Evolutionary conservation across 1,284 basidiomycete species (phyloP), one percentile per base, ranked within the genome.

Genomic region (Sporisorium scitamineum): DNA sequence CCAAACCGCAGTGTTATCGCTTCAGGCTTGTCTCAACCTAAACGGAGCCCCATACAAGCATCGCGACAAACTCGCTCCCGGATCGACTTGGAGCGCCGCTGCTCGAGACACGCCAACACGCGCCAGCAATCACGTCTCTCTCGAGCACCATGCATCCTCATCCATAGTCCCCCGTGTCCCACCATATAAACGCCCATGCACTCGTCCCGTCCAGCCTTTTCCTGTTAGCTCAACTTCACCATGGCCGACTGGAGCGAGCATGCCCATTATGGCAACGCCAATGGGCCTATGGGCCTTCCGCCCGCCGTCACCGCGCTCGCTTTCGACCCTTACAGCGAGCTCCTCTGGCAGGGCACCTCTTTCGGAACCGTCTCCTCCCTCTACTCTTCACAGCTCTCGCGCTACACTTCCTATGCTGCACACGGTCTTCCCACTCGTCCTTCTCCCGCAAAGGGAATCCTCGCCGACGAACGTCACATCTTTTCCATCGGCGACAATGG

Each of bases 291-390:
- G 48, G 81, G 78, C 59, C 64, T 77, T 18, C 78, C 75, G 24
- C 78, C 77, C 50, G 75, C 70, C 42, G 76, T 84, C 52, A 76
- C 76, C 6, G 64, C 81, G 13, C 70, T 97, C 66, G 89, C 91
- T 4, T 94, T 98, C 84, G 95, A 98, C 86, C 92, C 94, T 7
- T 91, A 92, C 45, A 92, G 93, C 1, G 95, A 97, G 86, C 90
- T 92, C 14, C 87, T 98, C 39, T 97, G 95, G 94, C 89, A 92
- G 52, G 95, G 94, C 48, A 89, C 90, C 20, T 90, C 91, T 58
- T 87, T 90, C 41, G 95, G 96, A 8, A 88, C 89, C 70, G 89
- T 97, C 62, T 87, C 89, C 37, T 92, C 93, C 0, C 91, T 92
- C 82, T 91, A 93, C 84, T 90, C 91, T 16, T 87, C 90, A 11